Conservation (phyloP, 1,284 basidiomycete species). For the Marasmius oreades region DNA sequence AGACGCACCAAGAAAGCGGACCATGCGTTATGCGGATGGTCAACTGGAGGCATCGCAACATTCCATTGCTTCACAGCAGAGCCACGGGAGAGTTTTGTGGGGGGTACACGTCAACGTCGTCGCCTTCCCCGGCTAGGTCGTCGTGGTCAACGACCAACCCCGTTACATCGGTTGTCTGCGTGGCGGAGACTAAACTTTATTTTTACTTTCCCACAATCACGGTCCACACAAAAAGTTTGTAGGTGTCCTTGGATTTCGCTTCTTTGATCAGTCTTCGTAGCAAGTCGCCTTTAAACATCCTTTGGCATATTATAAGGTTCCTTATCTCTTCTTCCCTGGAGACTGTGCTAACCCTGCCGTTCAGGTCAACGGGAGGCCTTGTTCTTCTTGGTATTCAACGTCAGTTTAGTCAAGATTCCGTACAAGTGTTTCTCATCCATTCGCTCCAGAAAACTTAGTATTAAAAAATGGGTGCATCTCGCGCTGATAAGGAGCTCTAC, state of each 20-base stretch:
- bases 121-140: neutral
- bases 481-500: slow-evolving; percentile 91
- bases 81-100: neutral
- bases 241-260: too few species aligned
- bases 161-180: slow-evolving; percentile 9
- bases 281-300: slow-evolving; percentile 84
- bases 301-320: slow-evolving; percentile 66
- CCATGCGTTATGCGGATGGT: slow-evolving; percentile 32
- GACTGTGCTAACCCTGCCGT: slow-evolving; percentile 15
- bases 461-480: slow-evolving; percentile 84
- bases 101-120: slow-evolving; percentile 20
- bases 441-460: slow-evolving; percentile 17
- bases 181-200: slow-evolving; percentile 12
- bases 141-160: neutral
- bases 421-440: slow-evolving; percentile 16
- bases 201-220: slow-evolving; percentile 22
- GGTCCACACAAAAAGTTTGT: slow-evolving; percentile 30
- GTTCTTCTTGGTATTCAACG: slow-evolving; percentile 33
- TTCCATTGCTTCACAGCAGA: slow-evolving; percentile 38
- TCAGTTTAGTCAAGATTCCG: slow-evolving; percentile 15
- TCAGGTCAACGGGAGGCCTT: slow-evolving; percentile 86
- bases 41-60: slow-evolving; percentile 44
- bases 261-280: slow-evolving; percentile 20
- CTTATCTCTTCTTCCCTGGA: slow-evolving; percentile 13
- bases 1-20: slow-evolving; percentile 14